Evolutionary conservation across 1,139 yeast genomes (phyloP).

Genomic region (Candida gigantensis): DNA sequence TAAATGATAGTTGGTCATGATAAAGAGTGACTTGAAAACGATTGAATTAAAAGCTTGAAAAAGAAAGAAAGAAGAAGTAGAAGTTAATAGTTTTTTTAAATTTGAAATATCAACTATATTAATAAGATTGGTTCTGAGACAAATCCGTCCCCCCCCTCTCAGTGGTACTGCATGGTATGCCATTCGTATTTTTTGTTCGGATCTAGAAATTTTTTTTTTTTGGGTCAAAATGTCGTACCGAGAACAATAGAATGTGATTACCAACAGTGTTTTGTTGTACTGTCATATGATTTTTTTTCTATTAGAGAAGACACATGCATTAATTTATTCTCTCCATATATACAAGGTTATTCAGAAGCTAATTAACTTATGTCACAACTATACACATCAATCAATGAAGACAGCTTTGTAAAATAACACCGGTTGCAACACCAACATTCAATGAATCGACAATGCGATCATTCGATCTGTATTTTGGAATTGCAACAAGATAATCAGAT

Average conservation of each 20-base stretch:
- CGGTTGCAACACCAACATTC: conserved; percentile 89
- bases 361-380: no score
- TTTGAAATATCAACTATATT: no score
- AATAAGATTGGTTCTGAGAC: no score
- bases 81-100: background rate
- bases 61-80: background rate
- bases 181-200: no score
- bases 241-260: no score
- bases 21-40: background rate
- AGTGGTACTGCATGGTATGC: no score
- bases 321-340: background rate
- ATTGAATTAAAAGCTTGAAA: background rate
- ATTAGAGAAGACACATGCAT: background rate
- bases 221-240: no score
- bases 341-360: background rate
- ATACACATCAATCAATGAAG: no score
- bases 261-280: no score
- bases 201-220: no score
- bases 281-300: conserved; percentile 1
- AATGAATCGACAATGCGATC: conserved; percentile 68
- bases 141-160: no score
- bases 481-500: conserved; percentile 65
- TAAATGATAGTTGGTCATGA: conserved; percentile 46
- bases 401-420: conserved; percentile 47
- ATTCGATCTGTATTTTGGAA: conserved; percentile 36